Evolutionary conservation across 495 filamentous ascomycete genomes (phyloP).

Genomic region (Tuber microsphaerosporum): DNA sequence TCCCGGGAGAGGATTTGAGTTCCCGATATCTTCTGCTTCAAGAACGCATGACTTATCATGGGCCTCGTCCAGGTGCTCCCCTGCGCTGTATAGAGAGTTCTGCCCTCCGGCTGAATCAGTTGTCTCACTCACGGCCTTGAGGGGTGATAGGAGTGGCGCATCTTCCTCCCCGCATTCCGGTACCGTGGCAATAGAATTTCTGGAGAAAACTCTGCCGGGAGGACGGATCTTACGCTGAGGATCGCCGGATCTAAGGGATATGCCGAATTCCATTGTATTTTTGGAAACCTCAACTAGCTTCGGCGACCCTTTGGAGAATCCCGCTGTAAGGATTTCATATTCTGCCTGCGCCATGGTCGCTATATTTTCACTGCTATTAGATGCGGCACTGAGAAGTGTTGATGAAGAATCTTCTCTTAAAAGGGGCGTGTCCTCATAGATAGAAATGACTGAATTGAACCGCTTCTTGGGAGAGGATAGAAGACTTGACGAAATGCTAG

Average conservation of each 20-base stretch:
- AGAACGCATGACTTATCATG: neutral
- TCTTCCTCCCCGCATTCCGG: neutral
- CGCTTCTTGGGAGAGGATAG: slow-evolving; percentile 7
- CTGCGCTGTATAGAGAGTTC: neutral
- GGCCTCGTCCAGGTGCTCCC: neutral
- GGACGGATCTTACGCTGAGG: neutral
- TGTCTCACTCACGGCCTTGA: neutral
- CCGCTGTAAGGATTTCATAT: neutral
- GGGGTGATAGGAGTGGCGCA: neutral
- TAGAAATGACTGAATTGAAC: neutral
- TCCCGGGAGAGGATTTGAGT: neutral
- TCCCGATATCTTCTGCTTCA: neutral
- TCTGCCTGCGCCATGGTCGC: neutral
- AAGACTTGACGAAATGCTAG: slow-evolving; percentile 13
- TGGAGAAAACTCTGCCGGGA: neutral
- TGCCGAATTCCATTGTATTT: slow-evolving; percentile 1
- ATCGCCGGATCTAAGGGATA: neutral
- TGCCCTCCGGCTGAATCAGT: neutral
- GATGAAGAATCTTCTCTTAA: slow-evolving; percentile 12
- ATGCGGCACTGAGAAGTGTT: slow-evolving; percentile 11
- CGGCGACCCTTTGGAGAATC: slow-evolving; percentile 7
- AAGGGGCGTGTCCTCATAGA: slow-evolving; percentile 6
- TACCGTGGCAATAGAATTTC: neutral
- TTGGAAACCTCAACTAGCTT: slow-evolving; percentile 17
- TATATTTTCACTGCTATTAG: slow-evolving; percentile 15